Base-by-base conservation (phyloP, 257 asterid genomes). In the Nicotiana knightiana region DNA sequence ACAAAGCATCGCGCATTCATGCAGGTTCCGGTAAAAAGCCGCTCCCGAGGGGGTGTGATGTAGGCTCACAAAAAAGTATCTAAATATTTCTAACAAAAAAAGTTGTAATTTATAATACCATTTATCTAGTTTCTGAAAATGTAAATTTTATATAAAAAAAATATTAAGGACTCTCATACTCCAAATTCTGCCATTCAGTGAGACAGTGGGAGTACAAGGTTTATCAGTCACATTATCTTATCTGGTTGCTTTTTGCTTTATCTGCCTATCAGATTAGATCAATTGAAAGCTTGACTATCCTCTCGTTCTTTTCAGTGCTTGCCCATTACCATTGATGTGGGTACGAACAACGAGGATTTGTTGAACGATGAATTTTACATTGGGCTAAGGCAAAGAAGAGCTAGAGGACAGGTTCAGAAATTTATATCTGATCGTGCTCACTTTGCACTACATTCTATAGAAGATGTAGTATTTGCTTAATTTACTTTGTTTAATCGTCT, bases 241-340 rank as follows among this genome's bases (percentile, higher is more conserved):
- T 26, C 28, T 81, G 80, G 21, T 59, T 12, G 7, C 28, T 37
- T 30, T 64, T 64, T 53, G 37, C 35, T 9, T 15, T 48, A 12
- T 51, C 46, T 21, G 39, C 37, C 18, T 26, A 80, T 35, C n/a
- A 46, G 65, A 54, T 28, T 12, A 48, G 4, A 75, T 43, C 61
- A 7, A 28, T 10, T 64, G 83, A 46, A 80, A 80, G 46, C 9
- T 54, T 64, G 77, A 64, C 32, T 59, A 43, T 63, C 57, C 21
- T 75, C 26, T 51, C 33, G 64, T 76, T 79, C 18, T 26, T 71
- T 83, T 65, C 92, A 92, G 97, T 92, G 97, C 84, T 85, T 92
- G 90, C 97, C 97, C n/a, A 88, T 92, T 81, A 92, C 97, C 76
- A 92, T 92, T 86, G 97, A 92, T 77, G 97, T 91, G 62, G 97